Conservation (phyloP, 2,329 filamentous ascomycete species). For the Pseudocercospora fijiensis region DNA sequence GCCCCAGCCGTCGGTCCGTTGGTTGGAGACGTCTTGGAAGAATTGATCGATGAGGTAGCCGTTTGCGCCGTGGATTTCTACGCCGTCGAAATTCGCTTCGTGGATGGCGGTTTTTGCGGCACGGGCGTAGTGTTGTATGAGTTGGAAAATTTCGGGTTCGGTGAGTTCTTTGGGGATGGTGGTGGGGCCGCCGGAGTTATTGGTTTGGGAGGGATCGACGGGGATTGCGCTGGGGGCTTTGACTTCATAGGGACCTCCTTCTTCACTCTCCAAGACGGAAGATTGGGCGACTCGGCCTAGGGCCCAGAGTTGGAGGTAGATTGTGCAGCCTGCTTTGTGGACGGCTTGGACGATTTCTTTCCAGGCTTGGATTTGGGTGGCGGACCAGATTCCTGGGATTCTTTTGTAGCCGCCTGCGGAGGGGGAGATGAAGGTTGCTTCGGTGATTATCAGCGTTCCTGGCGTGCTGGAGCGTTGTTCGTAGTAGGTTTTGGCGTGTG, state of each 20-base stretch:
- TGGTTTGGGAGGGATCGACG: constrained; percentile 32
- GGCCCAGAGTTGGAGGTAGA: constrained; percentile 63
- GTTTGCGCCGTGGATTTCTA: constrained; percentile 52
- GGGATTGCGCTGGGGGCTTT: constrained; percentile 37
- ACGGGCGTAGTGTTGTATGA: constrained; percentile 42
- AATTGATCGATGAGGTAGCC: constrained; percentile 66
- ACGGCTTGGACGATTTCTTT: constrained; percentile 61
- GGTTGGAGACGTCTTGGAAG: constrained; percentile 58
- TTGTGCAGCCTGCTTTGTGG: constrained; percentile 60
- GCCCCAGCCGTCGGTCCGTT: constrained; percentile 51
- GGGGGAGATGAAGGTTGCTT: constrained; percentile 55
- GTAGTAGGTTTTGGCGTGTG: constrained; percentile 53
- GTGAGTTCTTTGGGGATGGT: constrained; percentile 38
- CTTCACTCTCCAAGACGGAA: constrained; percentile 38
- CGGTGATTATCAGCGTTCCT: constrained; percentile 60
- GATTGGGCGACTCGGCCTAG: constrained; percentile 56
- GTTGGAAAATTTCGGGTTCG: constrained; percentile 33
- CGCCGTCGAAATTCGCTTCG: constrained; percentile 59
- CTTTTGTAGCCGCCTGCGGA: constrained; percentile 52
- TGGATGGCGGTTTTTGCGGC: constrained; percentile 47
- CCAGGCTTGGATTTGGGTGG: constrained; percentile 61
- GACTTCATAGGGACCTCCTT: constrained; percentile 28
- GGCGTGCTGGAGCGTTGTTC: constrained; percentile 52
- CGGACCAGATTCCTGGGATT: constrained; percentile 58
- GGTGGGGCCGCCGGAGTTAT: constrained; percentile 1